Base-by-base conservation (phyloP, 768 basidiomycete species). In the Crepidotus variabilis region DNA sequence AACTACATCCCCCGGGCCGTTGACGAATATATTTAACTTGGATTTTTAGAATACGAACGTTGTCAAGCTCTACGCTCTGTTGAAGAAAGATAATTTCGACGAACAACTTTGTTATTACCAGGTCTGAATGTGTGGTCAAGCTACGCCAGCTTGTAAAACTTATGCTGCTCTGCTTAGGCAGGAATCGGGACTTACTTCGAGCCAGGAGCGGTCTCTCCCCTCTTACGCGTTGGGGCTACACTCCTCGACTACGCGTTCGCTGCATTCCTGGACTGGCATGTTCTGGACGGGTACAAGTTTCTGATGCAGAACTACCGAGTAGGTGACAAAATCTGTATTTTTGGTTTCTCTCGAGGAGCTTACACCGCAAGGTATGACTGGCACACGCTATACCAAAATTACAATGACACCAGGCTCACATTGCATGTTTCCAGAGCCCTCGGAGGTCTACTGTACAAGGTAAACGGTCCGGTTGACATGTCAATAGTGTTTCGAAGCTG, bases 301-400 rank as follows among this genome's bases (percentile, higher is more conserved):
- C 71, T 92, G 52, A 91, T 92, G 90, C 78, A 87, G 59, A 91
- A 87, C 63, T 90, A 87, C 65, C 75, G 72, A 16, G 62, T 71
- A 0, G 91, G 90, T 0, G 89, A 90, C 66, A 88, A 78, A 67
- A 81, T 92, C 28, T 90, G 85, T 63, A 0, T 94, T 93, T 65
- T 28, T 28, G 28, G 28, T 8, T 28, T 28, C 28, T 92, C 90
- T 47, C 80, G 92, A 43, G 75, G 76, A 1, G 70, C 76, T 10
- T 78, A 78, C 60, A 76, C 74, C 18, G 76, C 75, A 48, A 67
- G 75, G 72, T 73, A 62, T 28, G 84, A 20, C 3, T 11, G 14
- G 39, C 4, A 11, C 3, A 14, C 18, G 11, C 5, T 11, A 43
- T 84, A 14, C 14, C 14, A 10, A 23, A 32, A 47, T n/a, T 52